These are phyloP conservation scores for Trametes sp. DNA, from an alignment of 1,284 basidiomycete species.

Conservation along the genomic window DNA sequence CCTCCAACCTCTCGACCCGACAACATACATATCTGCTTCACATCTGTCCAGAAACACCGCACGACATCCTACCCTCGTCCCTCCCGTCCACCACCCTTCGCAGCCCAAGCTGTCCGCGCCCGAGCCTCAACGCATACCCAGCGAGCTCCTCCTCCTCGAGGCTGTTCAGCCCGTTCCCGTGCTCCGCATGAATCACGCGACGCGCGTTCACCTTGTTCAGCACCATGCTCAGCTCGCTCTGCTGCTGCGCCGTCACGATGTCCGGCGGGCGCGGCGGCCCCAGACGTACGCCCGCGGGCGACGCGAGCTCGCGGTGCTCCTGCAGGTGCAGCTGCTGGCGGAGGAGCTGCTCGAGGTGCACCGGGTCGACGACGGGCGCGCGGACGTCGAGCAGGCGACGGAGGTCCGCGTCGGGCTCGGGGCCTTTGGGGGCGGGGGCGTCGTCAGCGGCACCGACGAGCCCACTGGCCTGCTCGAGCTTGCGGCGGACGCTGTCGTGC, in stretches of 20 bases:
- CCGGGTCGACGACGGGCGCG: slow-evolving; percentile 39
- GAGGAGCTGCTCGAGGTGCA: slow-evolving; percentile 25
- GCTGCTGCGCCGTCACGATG: too few relatives aligned
- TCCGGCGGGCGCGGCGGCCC: slow-evolving; percentile 13
- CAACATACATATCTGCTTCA: background rate
- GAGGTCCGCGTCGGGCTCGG: slow-evolving; percentile 5
- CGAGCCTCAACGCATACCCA: slow-evolving; percentile 43
- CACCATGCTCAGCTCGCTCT: slow-evolving; percentile 43
- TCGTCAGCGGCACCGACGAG: slow-evolving; percentile 2
- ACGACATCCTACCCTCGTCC: background rate
- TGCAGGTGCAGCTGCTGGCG: slow-evolving; percentile 21
- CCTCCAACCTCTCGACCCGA: too few relatives aligned
- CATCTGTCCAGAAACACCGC: background rate
- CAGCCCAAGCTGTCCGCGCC: slow-evolving; percentile 44
- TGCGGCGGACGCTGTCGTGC: slow-evolving; percentile 41
- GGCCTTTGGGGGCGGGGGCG: slow-evolving; percentile 4
- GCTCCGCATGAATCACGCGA: slow-evolving; percentile 48
- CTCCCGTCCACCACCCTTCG: background rate
- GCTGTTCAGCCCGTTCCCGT: slow-evolving; percentile 45
- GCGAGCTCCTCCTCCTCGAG: slow-evolving; percentile 47
- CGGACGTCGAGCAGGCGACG: slow-evolving; percentile 40
- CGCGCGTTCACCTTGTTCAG: slow-evolving; percentile 50
- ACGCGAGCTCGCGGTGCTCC: slow-evolving; percentile 26
- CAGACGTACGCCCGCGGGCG: slow-evolving; percentile 8
- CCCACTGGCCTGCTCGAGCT: slow-evolving; percentile 31